Base-by-base conservation (phyloP, 2,329 filamentous ascomycete genomes). In the Dactylellina sp. region DNA sequence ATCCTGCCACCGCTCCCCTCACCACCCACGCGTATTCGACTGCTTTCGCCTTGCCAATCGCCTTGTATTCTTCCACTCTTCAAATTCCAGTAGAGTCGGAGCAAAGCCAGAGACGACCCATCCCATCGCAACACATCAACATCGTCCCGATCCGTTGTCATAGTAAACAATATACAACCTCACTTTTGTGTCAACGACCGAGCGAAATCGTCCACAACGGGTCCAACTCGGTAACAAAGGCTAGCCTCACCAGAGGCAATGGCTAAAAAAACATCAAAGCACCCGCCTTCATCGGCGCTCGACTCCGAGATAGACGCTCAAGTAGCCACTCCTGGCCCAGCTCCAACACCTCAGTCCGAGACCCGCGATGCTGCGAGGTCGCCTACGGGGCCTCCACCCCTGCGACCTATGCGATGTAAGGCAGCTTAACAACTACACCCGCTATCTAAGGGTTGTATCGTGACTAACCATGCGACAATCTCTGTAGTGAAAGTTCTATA, bases 401-500 rank as follows among this genome's bases (percentile, higher is more conserved):
- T 49, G 1, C 56, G 60, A 22, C 63, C 71, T 24, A 75, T 75
- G 71, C 62, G 71, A 75, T 44, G 71, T 75, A 46, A 70, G 70
- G 24, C 3, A 18, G 24, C 40, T 24, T 24, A 35, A 42, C 1
- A 9, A 12, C 35, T 28, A 42, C 11, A 1, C 9, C 12, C 25
- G 25, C 3, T 25, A 18, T 2, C 7, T 44, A 9, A 24, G 39
- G 7, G 37, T 50, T 16, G n/a, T 22, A 24, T 49, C 37, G 7
- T 22, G n/a, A 62, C 49, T 64, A 44, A 68, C 47, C 40, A n/a
- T 35, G 18, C 39, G 52, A 28, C 24, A 39, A 20, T 40, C 22
- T 28, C 24, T 40, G 7, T 28, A 75, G 71, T 75, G 63, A 75
- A 75, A 55, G 71, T 75, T 42, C 63, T 75, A 16, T 75, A 75